phyloP scores from a whole-genome alignment of 495 filamentous ascomycete genomes.

The Penicillium salamii region DNA sequence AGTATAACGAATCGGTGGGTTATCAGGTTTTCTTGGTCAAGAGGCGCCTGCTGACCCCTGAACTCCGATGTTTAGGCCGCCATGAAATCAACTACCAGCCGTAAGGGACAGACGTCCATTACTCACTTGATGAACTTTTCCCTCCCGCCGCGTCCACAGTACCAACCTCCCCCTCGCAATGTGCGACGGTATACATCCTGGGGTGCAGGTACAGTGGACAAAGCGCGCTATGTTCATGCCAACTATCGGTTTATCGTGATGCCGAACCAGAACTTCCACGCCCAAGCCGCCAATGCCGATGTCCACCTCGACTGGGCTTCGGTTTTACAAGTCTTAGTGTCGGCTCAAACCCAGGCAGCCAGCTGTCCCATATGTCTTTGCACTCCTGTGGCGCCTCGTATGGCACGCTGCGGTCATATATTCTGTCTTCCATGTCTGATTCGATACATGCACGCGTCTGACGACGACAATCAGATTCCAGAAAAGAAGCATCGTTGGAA shows the following conservation, averaged over 20 bases:
- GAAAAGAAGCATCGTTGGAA: constrained; percentile 81
- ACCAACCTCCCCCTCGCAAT: constrained; percentile 56
- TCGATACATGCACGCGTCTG: constrained; percentile 88
- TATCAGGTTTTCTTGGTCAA: constrained; percentile 1
- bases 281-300: constrained; percentile 83
- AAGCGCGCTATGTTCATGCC: constrained; percentile 92
- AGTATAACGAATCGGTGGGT: constrained; percentile 75
- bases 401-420: constrained; percentile 97
- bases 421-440: constrained; percentile 94
- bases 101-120: constrained; percentile 92
- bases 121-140: constrained; percentile 94
- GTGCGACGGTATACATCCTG: constrained; percentile 68
- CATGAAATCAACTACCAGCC: constrained; percentile 78
- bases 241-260: constrained; percentile 97
- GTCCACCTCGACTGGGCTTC: constrained; percentile 87
- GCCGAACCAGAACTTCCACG: constrained; percentile 72
- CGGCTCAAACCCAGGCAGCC: constrained; percentile 79
- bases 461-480: constrained; percentile 57
- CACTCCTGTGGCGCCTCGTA: constrained; percentile 86
- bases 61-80: constrained; percentile 50
- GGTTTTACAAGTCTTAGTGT: constrained; percentile 88
- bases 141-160: constrained; percentile 71
- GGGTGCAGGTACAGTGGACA: constrained; percentile 84
- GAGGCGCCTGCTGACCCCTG: constrained; percentile 21
- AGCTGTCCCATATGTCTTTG: constrained; percentile 94